Evolutionary conservation across 2,329 filamentous ascomycete genomes (phyloP), one percentile per base, ranked within the genome.

Genomic region (Sordariomycetes sp.): DNA sequence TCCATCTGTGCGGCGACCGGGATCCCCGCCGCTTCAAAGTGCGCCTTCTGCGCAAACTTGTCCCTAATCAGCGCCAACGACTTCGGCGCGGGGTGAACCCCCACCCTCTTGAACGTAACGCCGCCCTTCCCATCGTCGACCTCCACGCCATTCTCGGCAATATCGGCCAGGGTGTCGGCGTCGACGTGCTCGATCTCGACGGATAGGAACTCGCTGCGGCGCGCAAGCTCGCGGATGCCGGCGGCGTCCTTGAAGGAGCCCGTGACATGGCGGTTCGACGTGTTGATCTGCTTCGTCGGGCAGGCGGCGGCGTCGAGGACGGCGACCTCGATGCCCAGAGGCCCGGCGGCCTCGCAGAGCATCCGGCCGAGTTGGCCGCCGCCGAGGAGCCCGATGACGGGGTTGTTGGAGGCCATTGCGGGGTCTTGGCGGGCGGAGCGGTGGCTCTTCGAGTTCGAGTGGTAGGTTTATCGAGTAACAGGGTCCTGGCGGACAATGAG

Each of bases 101-200:
- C 76, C 50, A 88, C 80, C 62, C 72, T 77, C 65, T 75, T 79
- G 2, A n/a, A 1, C 40, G 6, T 50, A 66, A 76, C 79, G 54
- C 68, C 79, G 53, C 68, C 65, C 53, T 65, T 70, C 40, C 70
- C 69, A 25, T 67, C 68, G 32, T 73, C 73, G 24, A 85, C 75
- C 61, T 82, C 73, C 3, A 87, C 83, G 37, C 86, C 83, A 57
- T 78, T 75, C 18, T 82, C 81, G 4, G 82, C 83, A 59, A 97
- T 84, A 68, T 95, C 89, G 72, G 96, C 90, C 4, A 97, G 80
- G 25, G 94, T 87, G 57, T 90, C 79, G n/a, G 90, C 94, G 71
- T 97, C 85, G 60, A 97, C 88, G 72, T 97, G 93, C 76, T 97
- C 93, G 62, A 96, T 97, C 72, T 97, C 93, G 16, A 96, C 89